Percentiles rank a stretch among this genome's conserved stretches.
Conservation (phyloP, 805 yeast species). For the Wickerhamiella spandovensis region DNA sequence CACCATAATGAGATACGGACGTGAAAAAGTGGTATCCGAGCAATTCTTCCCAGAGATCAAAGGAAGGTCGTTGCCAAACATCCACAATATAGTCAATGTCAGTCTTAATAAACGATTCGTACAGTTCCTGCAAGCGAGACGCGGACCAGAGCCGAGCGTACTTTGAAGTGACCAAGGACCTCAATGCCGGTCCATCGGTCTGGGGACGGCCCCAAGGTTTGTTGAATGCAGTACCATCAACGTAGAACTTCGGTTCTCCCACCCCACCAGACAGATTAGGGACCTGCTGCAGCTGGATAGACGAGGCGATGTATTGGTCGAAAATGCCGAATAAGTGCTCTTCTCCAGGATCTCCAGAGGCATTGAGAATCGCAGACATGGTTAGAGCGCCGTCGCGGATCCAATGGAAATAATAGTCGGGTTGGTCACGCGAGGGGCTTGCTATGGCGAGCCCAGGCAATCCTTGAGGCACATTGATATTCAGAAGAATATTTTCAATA, state of each 20-base stretch:
- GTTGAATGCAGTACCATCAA: constrained; percentile 48
- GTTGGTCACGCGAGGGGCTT: constrained; percentile 56
- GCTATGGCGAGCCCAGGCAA: constrained; percentile 71
- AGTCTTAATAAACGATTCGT: constrained; percentile 41
- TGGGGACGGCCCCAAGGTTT: constrained; percentile 91
- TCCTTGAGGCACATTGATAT: constrained; percentile 8
- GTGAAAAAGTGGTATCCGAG: constrained; percentile 69
- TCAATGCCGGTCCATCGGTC: constrained; percentile 83
- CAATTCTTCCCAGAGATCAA: constrained; percentile 90
- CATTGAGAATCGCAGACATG: constrained; percentile 37
- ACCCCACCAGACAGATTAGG: constrained; percentile 68
- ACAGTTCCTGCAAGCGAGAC: constrained; percentile 27
- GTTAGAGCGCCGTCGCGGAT: constrained; percentile 80
- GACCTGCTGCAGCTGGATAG: constrained; percentile 47
- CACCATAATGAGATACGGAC: constrained; percentile 55
- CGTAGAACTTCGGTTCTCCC: constrained; percentile 83
- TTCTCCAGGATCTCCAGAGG: neutral
- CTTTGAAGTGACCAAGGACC: constrained; percentile 50
- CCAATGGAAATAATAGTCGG: constrained; percentile 88
- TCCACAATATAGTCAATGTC: constrained; percentile 53
- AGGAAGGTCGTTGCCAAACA: constrained; percentile 55
- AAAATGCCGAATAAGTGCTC: constrained; percentile 33
- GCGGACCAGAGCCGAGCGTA: constrained; percentile 35
- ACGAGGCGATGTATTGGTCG: constrained; percentile 44
- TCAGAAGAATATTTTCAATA: constrained; percentile 1